A percentile compares a stretch with the other conserved stretches of the same genome.
These are phyloP conservation scores for Entoloma clypeatum DNA, from an alignment of 1,284 basidiomycete species.

Conservation along the genomic window DNA sequence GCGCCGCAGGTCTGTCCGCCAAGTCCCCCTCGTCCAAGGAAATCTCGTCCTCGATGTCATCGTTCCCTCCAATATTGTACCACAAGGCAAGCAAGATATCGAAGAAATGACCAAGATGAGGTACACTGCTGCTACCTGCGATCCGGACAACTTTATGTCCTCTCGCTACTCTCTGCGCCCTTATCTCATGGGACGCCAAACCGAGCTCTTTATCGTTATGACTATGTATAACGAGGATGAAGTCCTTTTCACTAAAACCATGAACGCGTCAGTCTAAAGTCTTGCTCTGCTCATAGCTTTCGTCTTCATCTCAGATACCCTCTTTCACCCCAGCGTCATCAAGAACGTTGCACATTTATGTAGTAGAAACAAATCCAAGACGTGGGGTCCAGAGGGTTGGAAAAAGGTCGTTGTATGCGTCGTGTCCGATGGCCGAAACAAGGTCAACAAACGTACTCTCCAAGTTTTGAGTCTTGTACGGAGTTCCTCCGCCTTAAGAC, in stretches of 20 bases:
- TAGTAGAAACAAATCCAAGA: constrained; percentile 75
- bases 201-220: constrained; percentile 94
- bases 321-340: constrained; percentile 58
- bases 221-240: constrained; percentile 98
- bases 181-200: constrained; percentile 81
- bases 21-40: constrained; percentile 78
- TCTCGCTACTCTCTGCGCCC: constrained; percentile 79
- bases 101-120: constrained; percentile 85
- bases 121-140: constrained; percentile 92
- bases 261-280: constrained; percentile 68
- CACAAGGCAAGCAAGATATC: constrained; percentile 52
- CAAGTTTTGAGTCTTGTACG: constrained; percentile 74
- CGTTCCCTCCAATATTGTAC: constrained; percentile 76
- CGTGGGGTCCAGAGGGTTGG: constrained; percentile 94
- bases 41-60: constrained; percentile 82
- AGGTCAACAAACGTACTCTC: constrained; percentile 85
- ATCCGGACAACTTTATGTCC: constrained; percentile 84
- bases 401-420: constrained; percentile 94
- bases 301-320: constrained; percentile 15
- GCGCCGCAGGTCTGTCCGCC: constrained; percentile 73
- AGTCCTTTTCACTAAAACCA: constrained; percentile 77
- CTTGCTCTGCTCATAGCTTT: neutral
- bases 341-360: constrained; percentile 89
- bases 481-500: constrained; percentile 9
- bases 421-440: constrained; percentile 88